Evolutionary conservation across 805 yeast genomes (phyloP).

Genomic region (Maudiozyma serrabonitensis): DNA sequence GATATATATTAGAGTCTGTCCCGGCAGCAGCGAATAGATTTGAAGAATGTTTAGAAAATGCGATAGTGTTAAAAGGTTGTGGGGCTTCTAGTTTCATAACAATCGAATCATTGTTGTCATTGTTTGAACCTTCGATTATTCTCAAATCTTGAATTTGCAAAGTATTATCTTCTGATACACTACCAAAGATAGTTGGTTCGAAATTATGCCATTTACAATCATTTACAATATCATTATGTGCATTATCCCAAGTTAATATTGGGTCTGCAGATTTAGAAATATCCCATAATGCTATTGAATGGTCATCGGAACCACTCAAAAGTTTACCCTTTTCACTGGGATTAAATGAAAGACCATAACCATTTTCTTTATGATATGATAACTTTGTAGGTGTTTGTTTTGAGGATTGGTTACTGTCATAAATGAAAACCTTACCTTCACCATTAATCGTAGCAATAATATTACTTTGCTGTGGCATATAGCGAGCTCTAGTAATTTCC

Average conservation of each 20-base stretch:
- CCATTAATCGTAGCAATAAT: slow-evolving; percentile 62
- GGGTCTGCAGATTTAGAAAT: slow-evolving; percentile 25
- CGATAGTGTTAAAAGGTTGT: slow-evolving; percentile 47
- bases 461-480: slow-evolving; percentile 50
- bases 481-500: slow-evolving; percentile 69
- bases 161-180: slow-evolving; percentile 63
- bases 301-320: slow-evolving; percentile 59
- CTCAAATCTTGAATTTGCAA: slow-evolving; percentile 49
- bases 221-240: slow-evolving; percentile 55
- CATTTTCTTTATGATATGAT: slow-evolving; percentile 52
- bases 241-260: slow-evolving; percentile 17
- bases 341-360: slow-evolving; percentile 70
- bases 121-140: slow-evolving; percentile 3
- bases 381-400: slow-evolving; percentile 31
- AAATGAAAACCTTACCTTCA: slow-evolving; percentile 49
- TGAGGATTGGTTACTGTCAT: slow-evolving; percentile 29
- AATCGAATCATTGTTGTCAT: slow-evolving; percentile 13
- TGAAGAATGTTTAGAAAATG: slow-evolving; percentile 53
- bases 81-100: slow-evolving; percentile 20
- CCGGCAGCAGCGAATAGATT: slow-evolving; percentile 63
- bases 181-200: slow-evolving; percentile 45
- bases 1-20: slow-evolving; percentile 52
- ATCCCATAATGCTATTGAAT: slow-evolving; percentile 54
- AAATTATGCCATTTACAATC: slow-evolving; percentile 65
- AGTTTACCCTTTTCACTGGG: slow-evolving; percentile 38